A percentile compares a stretch with the other conserved stretches of the same genome.
Evolutionary conservation across 1,284 basidiomycete genomes (phyloP).

Genomic region (Neonothopanus nambi): DNA sequence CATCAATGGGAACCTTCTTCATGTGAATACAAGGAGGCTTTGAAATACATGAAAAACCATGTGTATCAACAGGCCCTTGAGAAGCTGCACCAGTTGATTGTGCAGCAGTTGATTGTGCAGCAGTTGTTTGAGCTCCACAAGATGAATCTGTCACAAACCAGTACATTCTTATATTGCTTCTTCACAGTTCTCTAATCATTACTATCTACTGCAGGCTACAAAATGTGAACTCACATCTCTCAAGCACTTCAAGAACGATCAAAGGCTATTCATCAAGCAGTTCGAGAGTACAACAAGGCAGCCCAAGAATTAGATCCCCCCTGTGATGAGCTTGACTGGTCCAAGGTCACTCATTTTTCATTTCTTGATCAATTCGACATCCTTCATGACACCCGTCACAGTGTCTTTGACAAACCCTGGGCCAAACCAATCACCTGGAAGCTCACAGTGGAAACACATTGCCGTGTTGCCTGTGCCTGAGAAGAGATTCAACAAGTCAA

Average conservation of each 20-base stretch:
- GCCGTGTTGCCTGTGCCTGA: constrained; percentile 28
- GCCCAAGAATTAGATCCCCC: constrained; percentile 19
- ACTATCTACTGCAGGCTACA: constrained; percentile 26
- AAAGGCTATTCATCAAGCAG: constrained; percentile 25
- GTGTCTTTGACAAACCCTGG: constrained; percentile 31
- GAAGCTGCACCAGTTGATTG: constrained; percentile 21
- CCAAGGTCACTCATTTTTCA: constrained; percentile 14
- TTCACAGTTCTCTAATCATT: not conserved
- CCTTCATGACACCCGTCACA: constrained; percentile 29
- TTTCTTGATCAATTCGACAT: constrained; percentile 28
- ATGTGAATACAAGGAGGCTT: constrained; percentile 11
- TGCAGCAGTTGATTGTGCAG: constrained; percentile 24
- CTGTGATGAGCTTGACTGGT: constrained; percentile 26
- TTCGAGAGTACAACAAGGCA: constrained; percentile 29
- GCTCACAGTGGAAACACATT: constrained; percentile 24
- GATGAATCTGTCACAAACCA: constrained; percentile 17
- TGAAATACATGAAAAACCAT: constrained; percentile 9
- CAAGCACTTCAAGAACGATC: constrained; percentile 25
- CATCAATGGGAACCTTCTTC: constrained; percentile 13
- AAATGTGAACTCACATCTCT: constrained; percentile 27
- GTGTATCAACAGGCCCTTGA: constrained; percentile 21
- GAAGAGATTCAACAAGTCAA: constrained; percentile 36
- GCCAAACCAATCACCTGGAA: constrained; percentile 24
- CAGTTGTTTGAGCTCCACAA: constrained; percentile 26
- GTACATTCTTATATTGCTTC: not conserved